Conservation (phyloP, 306 rosid genomes). For the Sindora glabra region DNA sequence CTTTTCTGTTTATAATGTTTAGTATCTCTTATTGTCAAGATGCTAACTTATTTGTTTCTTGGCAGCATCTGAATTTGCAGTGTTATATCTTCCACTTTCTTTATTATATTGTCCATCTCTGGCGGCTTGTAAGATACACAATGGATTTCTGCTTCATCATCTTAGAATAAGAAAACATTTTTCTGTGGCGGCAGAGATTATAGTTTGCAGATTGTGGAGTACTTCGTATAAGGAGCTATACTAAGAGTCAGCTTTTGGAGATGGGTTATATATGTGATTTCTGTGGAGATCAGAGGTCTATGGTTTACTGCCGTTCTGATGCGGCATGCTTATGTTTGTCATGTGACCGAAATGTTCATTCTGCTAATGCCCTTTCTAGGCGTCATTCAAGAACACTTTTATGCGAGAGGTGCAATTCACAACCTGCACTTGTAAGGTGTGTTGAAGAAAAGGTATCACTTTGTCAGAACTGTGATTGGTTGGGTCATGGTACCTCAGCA, state of each 20-base stretch:
- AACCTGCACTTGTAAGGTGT: conserved; percentile 79
- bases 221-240: conserved; percentile 22
- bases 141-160: conserved; percentile 5
- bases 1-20: neutral
- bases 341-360: conserved; percentile 90
- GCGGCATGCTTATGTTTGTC: conserved; percentile 87
- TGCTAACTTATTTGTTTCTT: conserved; percentile 4
- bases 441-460: conserved; percentile 73
- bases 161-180: conserved; percentile 13
- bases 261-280: conserved; percentile 91
- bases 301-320: conserved; percentile 95
- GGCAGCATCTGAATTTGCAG: conserved; percentile 21
- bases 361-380: conserved; percentile 87
- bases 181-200: conserved; percentile 4
- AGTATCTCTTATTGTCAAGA: neutral
- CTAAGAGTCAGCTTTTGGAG: conserved; percentile 19
- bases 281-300: conserved; percentile 78
- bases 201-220: conserved; percentile 17
- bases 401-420: conserved; percentile 81
- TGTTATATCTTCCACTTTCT: conserved; percentile 15
- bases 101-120: conserved; percentile 4
- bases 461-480: conserved; percentile 96
- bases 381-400: conserved; percentile 81
- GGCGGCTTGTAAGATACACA: conserved; percentile 14
- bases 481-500: conserved; percentile 52